Evolutionary conservation across 129 eudicot genomes (phyloP), one percentile per base, ranked within the genome.

Genomic region (Flaveria brownii): DNA sequence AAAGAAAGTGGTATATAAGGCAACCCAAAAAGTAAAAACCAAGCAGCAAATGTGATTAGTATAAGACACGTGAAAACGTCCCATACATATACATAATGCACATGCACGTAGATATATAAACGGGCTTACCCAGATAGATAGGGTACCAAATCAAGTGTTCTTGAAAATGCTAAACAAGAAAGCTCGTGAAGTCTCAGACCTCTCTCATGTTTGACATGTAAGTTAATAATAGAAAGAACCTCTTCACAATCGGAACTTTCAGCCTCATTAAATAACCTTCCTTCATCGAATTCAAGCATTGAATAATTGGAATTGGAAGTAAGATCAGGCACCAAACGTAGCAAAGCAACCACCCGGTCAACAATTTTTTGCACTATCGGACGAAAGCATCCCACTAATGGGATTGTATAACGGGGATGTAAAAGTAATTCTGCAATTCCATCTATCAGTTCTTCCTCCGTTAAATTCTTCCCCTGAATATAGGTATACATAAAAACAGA

Each of bases 301-400:
- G 80, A 77, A 76, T 73, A 80, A 66, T 78, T 51, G 9, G 87
- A 72, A 72, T 83, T 72, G 6, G 81, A 78, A 22, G 78, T 76
- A 83, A 91, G 84, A 83, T 85, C 80, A 8, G 93, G 89, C 5
- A 89, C 97, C 79, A 89, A 54, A 23, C 17, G 81, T n/a, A 95
- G 85, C 81, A 85, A 77, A 9, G 56, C 47, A 74, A 91, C 90
- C 22, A 69, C 83, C 78, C 87, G 83, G 25, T 83, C 87, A 76
- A 95, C 76, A 50, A 95, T 87, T 82, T 82, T 86, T 45, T 76
- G 77, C 2, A 82, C 93, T 17, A 91, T 87, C 0, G 93, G 85
- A n/a, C 99, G 90, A 51, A 95, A 91, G 78, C 99, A 91, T 52
- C 99, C 99, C 20, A 91, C 78, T 80, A 91, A 79, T 12, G 88